phyloP scores from a whole-genome alignment of 2,329 filamentous ascomycete species.

The Microcera coccophila region DNA sequence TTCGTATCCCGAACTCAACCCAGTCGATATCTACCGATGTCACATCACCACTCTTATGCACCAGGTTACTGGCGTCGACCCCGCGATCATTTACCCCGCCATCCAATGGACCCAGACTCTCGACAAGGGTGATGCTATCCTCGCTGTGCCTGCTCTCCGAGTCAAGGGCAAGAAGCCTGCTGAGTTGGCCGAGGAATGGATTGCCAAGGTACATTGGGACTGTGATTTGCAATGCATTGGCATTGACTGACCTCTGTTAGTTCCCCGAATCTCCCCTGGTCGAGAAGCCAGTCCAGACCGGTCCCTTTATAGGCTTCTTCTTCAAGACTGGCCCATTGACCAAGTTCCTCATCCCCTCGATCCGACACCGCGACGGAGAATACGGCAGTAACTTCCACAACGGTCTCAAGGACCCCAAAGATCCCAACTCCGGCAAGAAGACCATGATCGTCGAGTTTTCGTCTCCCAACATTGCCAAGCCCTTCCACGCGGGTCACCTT shows the following conservation, averaged over 20 bases:
- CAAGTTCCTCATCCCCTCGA: slow-evolving; percentile 63
- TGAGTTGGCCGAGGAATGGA: slow-evolving; percentile 60
- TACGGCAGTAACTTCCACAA: slow-evolving; percentile 53
- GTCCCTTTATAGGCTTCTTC: slow-evolving; percentile 74
- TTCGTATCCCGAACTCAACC: slow-evolving; percentile 66
- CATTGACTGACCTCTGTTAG: slow-evolving; percentile 36
- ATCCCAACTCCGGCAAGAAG: slow-evolving; percentile 60
- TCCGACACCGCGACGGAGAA: slow-evolving; percentile 56
- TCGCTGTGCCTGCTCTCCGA: slow-evolving; percentile 76
- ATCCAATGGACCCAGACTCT: slow-evolving; percentile 75
- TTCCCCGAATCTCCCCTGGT: slow-evolving; percentile 73
- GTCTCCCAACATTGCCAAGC: slow-evolving; percentile 82
- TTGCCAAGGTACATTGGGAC: slow-evolving; percentile 58
- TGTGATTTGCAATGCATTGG: slow-evolving; percentile 1
- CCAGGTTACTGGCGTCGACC: slow-evolving; percentile 66
- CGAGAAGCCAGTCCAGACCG: slow-evolving; percentile 62
- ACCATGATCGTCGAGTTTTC: slow-evolving; percentile 76
- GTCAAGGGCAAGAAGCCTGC: slow-evolving; percentile 67
- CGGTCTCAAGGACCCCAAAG: slow-evolving; percentile 58
- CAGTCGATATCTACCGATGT: slow-evolving; percentile 73
- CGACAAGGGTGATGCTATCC: slow-evolving; percentile 77
- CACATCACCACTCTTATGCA: slow-evolving; percentile 68
- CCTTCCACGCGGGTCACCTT: slow-evolving; percentile 75
- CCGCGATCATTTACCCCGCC: slow-evolving; percentile 67
- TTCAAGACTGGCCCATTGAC: slow-evolving; percentile 67